Evolutionary conservation across 225 moss, liverwort and hornwort genomes (phyloP).

Genomic region (Pseudoscleropodium purum): DNA sequence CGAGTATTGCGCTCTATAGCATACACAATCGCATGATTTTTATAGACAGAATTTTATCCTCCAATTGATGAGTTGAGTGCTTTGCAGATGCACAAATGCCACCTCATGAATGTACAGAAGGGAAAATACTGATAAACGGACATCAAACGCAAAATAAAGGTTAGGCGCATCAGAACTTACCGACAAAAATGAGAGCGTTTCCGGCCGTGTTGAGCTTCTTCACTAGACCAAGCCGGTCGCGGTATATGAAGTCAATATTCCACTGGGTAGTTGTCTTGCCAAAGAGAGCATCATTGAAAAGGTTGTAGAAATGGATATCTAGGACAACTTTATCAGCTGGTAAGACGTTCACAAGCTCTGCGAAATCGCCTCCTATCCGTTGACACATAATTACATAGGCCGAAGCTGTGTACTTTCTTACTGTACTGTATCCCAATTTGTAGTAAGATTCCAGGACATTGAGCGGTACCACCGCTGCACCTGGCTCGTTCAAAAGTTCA

Average conservation of each 20-base stretch:
- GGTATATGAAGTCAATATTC: conserved; percentile 31
- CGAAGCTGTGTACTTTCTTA: conserved; percentile 17
- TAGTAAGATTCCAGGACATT: conserved; percentile 17
- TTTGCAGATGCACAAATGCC: background rate
- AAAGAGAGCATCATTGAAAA: conserved; percentile 21
- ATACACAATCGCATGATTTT: no score
- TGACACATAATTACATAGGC: conserved; percentile 42
- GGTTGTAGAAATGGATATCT: conserved; percentile 44
- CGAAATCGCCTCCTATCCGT: conserved; percentile 32
- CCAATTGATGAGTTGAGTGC: background rate
- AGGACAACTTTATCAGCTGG: conserved; percentile 45
- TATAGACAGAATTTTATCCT: background rate
- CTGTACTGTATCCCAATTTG: conserved; percentile 25
- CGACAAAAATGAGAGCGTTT: conserved; percentile 36
- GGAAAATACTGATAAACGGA: background rate
- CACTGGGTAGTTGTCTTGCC: conserved; percentile 16
- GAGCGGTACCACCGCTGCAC: conserved; percentile 24
- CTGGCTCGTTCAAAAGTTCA: conserved; percentile 43
- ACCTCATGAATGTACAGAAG: background rate
- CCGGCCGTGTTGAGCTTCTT: conserved; percentile 28
- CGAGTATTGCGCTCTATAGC: background rate
- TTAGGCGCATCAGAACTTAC: background rate
- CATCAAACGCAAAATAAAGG: background rate
- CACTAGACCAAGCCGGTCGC: conserved; percentile 9
- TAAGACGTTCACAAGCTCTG: conserved; percentile 33